Conservation (phyloP, 2,329 filamentous ascomycete genomes). For the Pseudogymnoascus sp. region DNA sequence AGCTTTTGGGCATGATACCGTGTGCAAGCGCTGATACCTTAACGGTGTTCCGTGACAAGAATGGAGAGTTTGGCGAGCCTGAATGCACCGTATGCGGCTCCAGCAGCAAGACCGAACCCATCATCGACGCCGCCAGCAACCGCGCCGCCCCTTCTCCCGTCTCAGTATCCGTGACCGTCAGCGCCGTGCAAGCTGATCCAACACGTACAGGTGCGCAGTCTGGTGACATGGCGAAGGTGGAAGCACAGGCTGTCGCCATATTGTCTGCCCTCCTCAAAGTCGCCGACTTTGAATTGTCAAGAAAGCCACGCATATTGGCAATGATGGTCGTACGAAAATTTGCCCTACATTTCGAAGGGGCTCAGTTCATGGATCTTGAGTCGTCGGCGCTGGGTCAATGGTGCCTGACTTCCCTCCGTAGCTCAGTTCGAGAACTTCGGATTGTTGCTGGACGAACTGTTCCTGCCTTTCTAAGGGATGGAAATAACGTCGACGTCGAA, state of each 20-base stretch:
- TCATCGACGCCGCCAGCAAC: constrained; percentile 9
- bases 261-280: background rate
- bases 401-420: constrained; percentile 74
- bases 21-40: constrained; percentile 49
- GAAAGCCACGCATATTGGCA: constrained; percentile 58
- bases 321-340: constrained; percentile 67
- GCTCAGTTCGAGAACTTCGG: constrained; percentile 77
- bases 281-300: constrained; percentile 43
- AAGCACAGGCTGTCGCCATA: constrained; percentile 9
- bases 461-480: constrained; percentile 33
- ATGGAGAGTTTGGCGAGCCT: constrained; percentile 22
- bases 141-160: background rate
- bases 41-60: constrained; percentile 20
- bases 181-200: background rate
- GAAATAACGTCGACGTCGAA: constrained; percentile 39
- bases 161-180: background rate
- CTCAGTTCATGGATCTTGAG: constrained; percentile 58
- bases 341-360: constrained; percentile 56
- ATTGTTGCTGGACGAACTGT: constrained; percentile 61
- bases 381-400: constrained; percentile 66
- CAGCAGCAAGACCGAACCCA: constrained; percentile 12
- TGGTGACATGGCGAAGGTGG: constrained; percentile 31
- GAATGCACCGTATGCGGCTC: constrained; percentile 27
- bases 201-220: background rate
- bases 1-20: constrained; percentile 48